Evolutionary conservation across 305 asterid genomes (phyloP).

Genomic region (Rubia tinctorum): DNA sequence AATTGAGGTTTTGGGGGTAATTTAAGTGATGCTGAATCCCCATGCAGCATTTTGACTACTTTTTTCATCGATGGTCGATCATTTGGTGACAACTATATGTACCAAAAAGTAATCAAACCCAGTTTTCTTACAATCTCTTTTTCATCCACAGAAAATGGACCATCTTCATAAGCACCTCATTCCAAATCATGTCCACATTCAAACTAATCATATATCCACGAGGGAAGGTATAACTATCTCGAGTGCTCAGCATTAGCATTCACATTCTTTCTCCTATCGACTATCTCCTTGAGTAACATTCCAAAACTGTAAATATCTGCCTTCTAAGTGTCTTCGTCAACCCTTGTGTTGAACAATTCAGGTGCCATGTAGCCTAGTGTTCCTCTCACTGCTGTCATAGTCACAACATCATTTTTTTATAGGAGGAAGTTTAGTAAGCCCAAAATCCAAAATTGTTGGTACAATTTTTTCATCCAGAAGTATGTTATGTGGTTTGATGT

Average conservation of each 20-base stretch:
- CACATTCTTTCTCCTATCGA: not conserved
- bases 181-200: too few species aligned
- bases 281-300: not conserved
- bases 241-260: not conserved
- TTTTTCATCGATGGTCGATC: not conserved
- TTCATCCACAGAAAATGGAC: not conserved
- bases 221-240: not conserved
- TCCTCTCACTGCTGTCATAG: not conserved
- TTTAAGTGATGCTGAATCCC: not conserved
- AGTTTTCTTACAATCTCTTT: not conserved
- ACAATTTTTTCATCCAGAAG: not conserved
- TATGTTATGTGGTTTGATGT: slow-evolving; percentile 5
- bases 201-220: not conserved
- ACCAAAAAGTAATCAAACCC: not conserved
- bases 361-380: not conserved
- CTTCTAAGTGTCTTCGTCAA: not conserved
- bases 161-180: too few species aligned
- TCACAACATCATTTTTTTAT: not conserved
- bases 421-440: not conserved
- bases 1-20: not conserved
- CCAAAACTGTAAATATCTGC: slow-evolving; percentile 6
- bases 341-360: not conserved
- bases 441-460: not conserved
- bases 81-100: not conserved
- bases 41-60: not conserved